Percentiles rank a stretch among this genome's conserved stretches.
Conservation (phyloP, 495 filamentous ascomycete species). For the Gamarada debralockiae region DNA sequence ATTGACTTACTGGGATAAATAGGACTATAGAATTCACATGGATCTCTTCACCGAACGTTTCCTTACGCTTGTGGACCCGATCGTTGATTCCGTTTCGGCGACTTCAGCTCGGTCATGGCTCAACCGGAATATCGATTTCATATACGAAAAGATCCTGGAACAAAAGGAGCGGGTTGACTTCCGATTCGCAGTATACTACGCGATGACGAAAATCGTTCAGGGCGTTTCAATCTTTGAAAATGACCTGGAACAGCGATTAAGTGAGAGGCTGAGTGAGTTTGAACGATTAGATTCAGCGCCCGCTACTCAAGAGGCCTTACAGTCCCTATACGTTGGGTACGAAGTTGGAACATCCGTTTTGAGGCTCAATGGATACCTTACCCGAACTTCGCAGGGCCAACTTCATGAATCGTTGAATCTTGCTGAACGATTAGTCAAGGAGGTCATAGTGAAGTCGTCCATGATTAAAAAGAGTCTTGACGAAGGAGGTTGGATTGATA, state of each 20-base stretch:
- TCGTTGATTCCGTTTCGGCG: too few species aligned
- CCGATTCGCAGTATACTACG: too few species aligned
- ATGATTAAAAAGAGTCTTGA: constrained; percentile 23
- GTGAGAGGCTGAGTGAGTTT: background rate
- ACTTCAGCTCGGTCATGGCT: constrained; percentile 13
- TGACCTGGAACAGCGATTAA: background rate
- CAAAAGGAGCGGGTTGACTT: too few species aligned
- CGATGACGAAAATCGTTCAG: constrained; percentile 23
- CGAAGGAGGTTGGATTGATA: constrained; percentile 27
- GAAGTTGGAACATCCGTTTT: constrained; percentile 9
- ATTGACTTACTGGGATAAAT: too few species aligned
- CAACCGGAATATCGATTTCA: constrained; percentile 8
- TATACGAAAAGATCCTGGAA: constrained; percentile 19
- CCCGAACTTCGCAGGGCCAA: background rate
- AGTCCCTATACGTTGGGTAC: constrained; percentile 18
- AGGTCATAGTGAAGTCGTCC: constrained; percentile 8
- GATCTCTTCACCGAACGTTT: too few species aligned
- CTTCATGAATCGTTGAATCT: background rate
- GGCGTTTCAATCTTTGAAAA: constrained; percentile 4
- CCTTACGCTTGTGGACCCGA: too few species aligned
- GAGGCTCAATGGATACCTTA: constrained; percentile 9
- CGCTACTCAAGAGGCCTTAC: constrained; percentile 11
- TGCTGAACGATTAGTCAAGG: constrained; percentile 5
- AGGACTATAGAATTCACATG: too few species aligned
- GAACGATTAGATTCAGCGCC: constrained; percentile 6